phyloP scores from a whole-genome alignment of 108 stramenopile species.

The Skeletonema marinoi region DNA sequence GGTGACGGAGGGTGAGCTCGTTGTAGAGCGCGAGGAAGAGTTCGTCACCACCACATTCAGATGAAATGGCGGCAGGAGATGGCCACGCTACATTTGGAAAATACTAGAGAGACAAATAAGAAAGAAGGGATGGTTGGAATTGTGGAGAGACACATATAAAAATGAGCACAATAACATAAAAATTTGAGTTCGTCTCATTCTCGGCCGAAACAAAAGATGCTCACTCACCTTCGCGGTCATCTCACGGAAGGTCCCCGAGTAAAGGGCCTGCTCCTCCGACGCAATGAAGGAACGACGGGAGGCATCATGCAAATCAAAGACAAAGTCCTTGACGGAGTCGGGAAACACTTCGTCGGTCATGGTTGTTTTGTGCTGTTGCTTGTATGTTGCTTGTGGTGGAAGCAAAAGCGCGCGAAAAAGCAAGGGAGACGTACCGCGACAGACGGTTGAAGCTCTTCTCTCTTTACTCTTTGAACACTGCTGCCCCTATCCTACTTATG shows the following conservation, averaged over 20 bases:
- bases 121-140: neutral
- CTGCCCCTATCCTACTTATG: too few relatives aligned
- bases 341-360: constrained; percentile 56
- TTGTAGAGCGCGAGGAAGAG: constrained; percentile 87
- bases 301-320: constrained; percentile 93
- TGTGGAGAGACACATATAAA: neutral
- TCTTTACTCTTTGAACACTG: too few relatives aligned
- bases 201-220: neutral
- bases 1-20: constrained; percentile 86
- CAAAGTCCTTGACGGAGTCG: constrained; percentile 84
- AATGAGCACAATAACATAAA: constrained; percentile 1
- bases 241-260: constrained; percentile 66
- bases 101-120: constrained; percentile 52
- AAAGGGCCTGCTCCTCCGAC: constrained; percentile 70
- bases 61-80: constrained; percentile 70
- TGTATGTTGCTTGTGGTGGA: neutral
- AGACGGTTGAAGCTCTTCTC: too few relatives aligned
- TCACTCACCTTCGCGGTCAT: constrained; percentile 64
- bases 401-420: too few relatives aligned
- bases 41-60: constrained; percentile 85
- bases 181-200: neutral
- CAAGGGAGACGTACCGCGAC: too few relatives aligned
- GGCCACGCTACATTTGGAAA: constrained; percentile 88
- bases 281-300: constrained; percentile 75
- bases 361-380: constrained; percentile 12